Evolutionary conservation across 371 early-diverging fungal genomes (phyloP), one percentile per base, ranked within the genome.

Genomic region (Saksenaea vasiformis): DNA sequence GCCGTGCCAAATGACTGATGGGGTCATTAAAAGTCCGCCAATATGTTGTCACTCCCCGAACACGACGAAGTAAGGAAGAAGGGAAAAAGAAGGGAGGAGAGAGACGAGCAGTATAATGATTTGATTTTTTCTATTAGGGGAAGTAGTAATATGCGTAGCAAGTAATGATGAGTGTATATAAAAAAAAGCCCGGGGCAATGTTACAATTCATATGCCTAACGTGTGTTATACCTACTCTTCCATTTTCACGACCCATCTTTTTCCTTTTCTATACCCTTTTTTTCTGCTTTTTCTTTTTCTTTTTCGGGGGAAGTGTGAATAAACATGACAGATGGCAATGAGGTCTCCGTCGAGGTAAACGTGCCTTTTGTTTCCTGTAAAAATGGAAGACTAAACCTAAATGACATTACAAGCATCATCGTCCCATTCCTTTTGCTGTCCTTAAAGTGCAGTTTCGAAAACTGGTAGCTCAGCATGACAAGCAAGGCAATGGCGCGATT

Each of bases 361-460:
- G 2, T 47, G 31, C 11, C 19, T 47, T 2, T 4, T 2, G 22
- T 47, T 47, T 22, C 10, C 22, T 10, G 22, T 5, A 5, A 47
- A 22, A 10, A 5, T 7, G 22, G 5, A 5, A 47, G 22, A 0
- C 51, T 47, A 47, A 47, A 8, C 51, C 5, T 44, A 44, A 47
- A 22, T 19, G 27, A 36, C 27, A 38, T 36, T 43, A 41, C 26
- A 58, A 54, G 39, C 68, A 19, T 43, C 65, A 43, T 54, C 65
- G 56, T 47, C 77, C 74, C 47, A 72, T 74, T 34, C 78, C 78
- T 36, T 71, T 68, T 61, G 73, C 73, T 24, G 73, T 81, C 1
- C 66, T 81, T 44, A 81, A 76, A 51, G 60, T 78, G 26, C 82
- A 81, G 55, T 58, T 81, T 22, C 71, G 71, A 35, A 68, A 68